Percentiles rank a stretch among this genome's conserved stretches.
phyloP scores from a whole-genome alignment of 768 basidiomycete genomes.

The Gyrodon lividus region DNA sequence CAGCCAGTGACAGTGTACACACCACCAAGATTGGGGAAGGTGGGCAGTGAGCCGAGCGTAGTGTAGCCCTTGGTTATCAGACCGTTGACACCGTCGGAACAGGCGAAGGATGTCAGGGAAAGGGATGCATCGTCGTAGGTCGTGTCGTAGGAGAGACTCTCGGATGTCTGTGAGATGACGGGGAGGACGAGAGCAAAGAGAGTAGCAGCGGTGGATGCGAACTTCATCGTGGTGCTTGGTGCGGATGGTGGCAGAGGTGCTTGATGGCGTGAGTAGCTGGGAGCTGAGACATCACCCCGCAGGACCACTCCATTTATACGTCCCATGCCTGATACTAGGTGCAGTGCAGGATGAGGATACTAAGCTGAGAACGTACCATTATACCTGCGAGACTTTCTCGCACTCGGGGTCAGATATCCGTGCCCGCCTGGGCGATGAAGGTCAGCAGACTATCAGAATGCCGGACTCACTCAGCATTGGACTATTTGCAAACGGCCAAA shows the following conservation, averaged over 20 bases:
- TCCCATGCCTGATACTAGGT: background rate
- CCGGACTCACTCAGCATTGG: background rate
- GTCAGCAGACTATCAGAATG: conserved; percentile 8
- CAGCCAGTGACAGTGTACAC: conserved; percentile 31
- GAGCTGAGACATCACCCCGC: background rate
- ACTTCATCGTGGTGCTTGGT: conserved; percentile 22
- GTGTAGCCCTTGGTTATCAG: conserved; percentile 31
- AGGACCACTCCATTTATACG: conserved; percentile 15
- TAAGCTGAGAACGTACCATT: background rate
- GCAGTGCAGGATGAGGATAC: background rate
- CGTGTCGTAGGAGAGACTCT: conserved; percentile 30
- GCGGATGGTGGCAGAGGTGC: background rate
- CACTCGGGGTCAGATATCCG: background rate
- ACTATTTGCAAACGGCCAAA: conserved; percentile 1
- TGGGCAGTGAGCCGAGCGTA: conserved; percentile 33
- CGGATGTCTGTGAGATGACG: conserved; percentile 10
- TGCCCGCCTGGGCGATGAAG: background rate
- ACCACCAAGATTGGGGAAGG: conserved; percentile 34
- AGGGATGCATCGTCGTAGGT: conserved; percentile 27
- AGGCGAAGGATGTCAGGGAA: conserved; percentile 25
- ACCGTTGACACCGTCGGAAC: conserved; percentile 34
- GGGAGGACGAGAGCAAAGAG: conserved; percentile 16
- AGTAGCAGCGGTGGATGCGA: conserved; percentile 10
- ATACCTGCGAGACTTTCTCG: background rate
- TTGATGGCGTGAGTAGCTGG: background rate